Evolutionary conservation across 441 rosid species (phyloP).

Genomic region (Euphorbia celastroides): DNA sequence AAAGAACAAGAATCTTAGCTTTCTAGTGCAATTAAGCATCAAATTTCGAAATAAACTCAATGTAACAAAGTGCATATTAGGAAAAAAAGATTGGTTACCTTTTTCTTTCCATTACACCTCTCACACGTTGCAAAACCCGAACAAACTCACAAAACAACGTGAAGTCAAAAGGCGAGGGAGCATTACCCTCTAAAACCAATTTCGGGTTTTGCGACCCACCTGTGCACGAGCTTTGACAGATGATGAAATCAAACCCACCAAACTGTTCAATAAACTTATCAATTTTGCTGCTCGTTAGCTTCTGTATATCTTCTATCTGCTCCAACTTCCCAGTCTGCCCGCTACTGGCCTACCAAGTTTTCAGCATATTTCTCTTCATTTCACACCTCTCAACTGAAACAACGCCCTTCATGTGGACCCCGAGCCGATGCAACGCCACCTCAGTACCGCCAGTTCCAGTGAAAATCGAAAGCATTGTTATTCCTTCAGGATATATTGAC

Average conservation of each 20-base stretch:
- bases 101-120: slow-evolving; percentile 38
- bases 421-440: slow-evolving; percentile 66
- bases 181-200: slow-evolving; percentile 12
- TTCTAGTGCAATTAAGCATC: neutral
- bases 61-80: neutral
- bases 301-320: slow-evolving; percentile 56
- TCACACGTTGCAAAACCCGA: slow-evolving; percentile 66
- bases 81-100: slow-evolving; percentile 10
- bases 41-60: neutral
- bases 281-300: slow-evolving; percentile 50
- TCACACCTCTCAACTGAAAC: slow-evolving; percentile 67
- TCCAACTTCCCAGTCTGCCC: slow-evolving; percentile 76
- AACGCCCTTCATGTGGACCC: slow-evolving; percentile 60
- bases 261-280: slow-evolving; percentile 42
- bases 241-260: slow-evolving; percentile 66
- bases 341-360: slow-evolving; percentile 66
- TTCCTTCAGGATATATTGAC: slow-evolving; percentile 55
- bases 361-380: slow-evolving; percentile 47
- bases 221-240: slow-evolving; percentile 64
- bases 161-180: slow-evolving; percentile 47
- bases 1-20: neutral
- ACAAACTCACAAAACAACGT: slow-evolving; percentile 63
- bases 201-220: slow-evolving; percentile 24
- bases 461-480: slow-evolving; percentile 68
- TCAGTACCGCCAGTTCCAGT: slow-evolving; percentile 82